Evolutionary conservation across 345 rosid species (phyloP), one percentile per base, ranked within the genome.

Genomic region (Rhizophora apiculata): DNA sequence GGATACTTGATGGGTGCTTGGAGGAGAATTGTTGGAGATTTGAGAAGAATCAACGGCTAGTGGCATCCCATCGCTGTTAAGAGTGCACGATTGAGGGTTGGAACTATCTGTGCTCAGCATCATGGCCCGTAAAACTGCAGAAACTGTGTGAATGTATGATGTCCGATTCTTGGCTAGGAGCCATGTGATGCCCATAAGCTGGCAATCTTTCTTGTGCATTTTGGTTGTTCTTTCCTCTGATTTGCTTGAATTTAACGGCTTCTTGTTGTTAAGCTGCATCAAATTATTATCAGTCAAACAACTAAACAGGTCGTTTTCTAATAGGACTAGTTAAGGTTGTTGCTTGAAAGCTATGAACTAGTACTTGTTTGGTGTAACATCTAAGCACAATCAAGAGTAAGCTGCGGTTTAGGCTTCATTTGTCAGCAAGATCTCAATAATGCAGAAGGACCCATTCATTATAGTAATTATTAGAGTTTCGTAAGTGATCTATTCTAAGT

Each of bases 121-220:
- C 65, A 89, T 76, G 5, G 96, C 97, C 26, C 96, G 83, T n/a
- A 94, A 72, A 54, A 94, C 96, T 0, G 88, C 82, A 13, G 98
- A 81, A 56, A 89, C 93, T 0, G 97, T 89, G 63, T 80, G 87
- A 67, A 92, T 86, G 83, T 94, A 94, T 46, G 97, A 86, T 0
- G 89, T 65, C 24, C 88, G 91, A 60, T 91, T 85, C 80, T 85
- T 89, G 39, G 92, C 87, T 6, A 94, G 90, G 36, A 94, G 97
- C 98, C 98, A 94, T 53, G 98, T 89, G 52, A 94, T 87, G 55
- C 96, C 98, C 98, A 94, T 94, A 56, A 91, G 80, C 60, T 86
- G 86, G 81, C 98, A 94, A 71, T 94, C 96, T 80, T 87, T 91
- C 82, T 85, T 80, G 69, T 79, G 96, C 89, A 94, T 91, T 81